Evolutionary conservation across 305 asterid species (phyloP).

Genomic region (Striga hermonthica): DNA sequence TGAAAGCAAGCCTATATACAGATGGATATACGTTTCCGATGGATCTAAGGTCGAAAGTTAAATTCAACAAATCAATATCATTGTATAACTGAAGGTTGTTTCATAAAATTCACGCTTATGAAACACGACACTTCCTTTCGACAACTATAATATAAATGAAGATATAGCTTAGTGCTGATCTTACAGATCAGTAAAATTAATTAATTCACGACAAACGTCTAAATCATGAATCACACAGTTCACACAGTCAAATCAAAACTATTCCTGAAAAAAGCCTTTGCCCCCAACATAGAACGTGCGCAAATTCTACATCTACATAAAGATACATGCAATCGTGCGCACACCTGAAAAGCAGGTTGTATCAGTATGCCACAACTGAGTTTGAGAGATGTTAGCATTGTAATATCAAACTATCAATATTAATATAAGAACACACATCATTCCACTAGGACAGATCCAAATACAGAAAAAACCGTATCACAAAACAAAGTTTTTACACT

Average conservation of each 20-base stretch:
- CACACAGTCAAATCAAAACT: neutral
- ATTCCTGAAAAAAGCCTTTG: constrained; percentile 6
- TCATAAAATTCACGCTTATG: too few relatives aligned
- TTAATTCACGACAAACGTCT: constrained; percentile 4
- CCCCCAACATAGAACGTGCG: constrained; percentile 17
- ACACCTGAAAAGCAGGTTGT: constrained; percentile 2
- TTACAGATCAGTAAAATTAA: neutral
- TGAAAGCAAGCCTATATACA: constrained; percentile 14
- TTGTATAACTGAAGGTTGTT: neutral
- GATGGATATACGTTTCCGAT: constrained; percentile 5
- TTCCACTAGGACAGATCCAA: constrained; percentile 24
- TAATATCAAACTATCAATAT: constrained; percentile 14
- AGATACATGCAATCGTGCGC: constrained; percentile 1
- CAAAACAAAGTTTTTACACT: neutral
- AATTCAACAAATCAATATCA: neutral
- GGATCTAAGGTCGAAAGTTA: constrained; percentile 21
- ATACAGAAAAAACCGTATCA: constrained; percentile 1
- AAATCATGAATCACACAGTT: constrained; percentile 6
- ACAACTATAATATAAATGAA: neutral
- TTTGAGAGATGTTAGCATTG: neutral
- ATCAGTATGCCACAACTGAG: constrained; percentile 16
- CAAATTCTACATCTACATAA: constrained; percentile 17
- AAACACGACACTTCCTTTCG: too few relatives aligned
- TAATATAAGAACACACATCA: constrained; percentile 1
- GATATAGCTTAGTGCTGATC: neutral